Evolutionary conservation across 1,139 yeast species (phyloP).

Genomic region (Geotrichum restrictum): DNA sequence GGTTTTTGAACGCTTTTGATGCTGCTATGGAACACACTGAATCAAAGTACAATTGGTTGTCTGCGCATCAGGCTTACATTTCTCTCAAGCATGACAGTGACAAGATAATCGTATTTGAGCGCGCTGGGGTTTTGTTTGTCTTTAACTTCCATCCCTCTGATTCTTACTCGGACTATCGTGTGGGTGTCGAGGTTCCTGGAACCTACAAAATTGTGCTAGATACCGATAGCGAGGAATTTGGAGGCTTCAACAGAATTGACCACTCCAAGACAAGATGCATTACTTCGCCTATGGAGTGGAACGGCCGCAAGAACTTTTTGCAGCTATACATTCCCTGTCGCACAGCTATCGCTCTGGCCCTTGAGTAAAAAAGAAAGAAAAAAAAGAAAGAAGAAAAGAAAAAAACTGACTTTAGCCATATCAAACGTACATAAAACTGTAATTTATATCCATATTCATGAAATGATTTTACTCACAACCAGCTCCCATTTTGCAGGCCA

Average conservation of each 20-base stretch:
- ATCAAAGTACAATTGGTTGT: conserved; percentile 63
- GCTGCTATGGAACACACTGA: conserved; percentile 78
- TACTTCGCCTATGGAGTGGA: conserved; percentile 77
- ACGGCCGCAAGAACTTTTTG: conserved; percentile 66
- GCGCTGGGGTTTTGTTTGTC: conserved; percentile 77
- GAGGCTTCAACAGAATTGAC: conserved; percentile 78
- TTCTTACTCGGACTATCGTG: conserved; percentile 78
- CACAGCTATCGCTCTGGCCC: conserved; percentile 69
- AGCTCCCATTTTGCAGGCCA: too few relatives aligned
- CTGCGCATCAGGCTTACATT: conserved; percentile 76
- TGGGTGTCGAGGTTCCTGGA: conserved; percentile 86
- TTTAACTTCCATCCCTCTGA: conserved; percentile 86
- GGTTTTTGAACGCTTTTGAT: conserved; percentile 73
- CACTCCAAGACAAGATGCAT: conserved; percentile 46
- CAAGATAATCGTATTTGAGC: conserved; percentile 82
- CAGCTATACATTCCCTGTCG: conserved; percentile 83
- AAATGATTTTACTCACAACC: too few relatives aligned
- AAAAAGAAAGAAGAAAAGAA: background rate
- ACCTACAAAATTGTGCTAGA: conserved; percentile 68
- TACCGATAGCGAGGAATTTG: conserved; percentile 68
- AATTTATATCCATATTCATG: too few relatives aligned
- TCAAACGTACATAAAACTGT: background rate
- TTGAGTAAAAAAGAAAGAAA: conserved; percentile 18
- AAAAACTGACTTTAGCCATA: background rate
- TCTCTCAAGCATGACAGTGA: conserved; percentile 85